Evolutionary conservation across 1,284 basidiomycete species (phyloP), one percentile per base, ranked within the genome.

Genomic region (Cystobasidium sp.): DNA sequence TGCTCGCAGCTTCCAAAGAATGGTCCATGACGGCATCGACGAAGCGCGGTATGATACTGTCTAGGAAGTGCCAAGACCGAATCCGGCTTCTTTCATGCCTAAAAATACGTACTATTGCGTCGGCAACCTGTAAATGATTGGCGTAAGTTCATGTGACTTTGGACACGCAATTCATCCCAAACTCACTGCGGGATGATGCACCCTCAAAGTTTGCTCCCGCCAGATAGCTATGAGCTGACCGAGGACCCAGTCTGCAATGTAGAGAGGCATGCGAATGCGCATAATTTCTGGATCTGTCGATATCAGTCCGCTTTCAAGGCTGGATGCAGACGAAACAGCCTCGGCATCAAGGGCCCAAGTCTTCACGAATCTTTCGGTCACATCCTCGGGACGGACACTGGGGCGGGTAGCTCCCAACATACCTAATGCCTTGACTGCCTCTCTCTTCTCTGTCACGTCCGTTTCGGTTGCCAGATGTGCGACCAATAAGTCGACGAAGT

Each of bases 41-140:
- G 52, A 73, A 53, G 18, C 70, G 49, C 10, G n/a, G 10, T 9
- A 66, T 66, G 37, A 59, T 59, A 10, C 37, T 31, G 18, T 56
- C 22, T 10, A 65, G 63, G 52, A 64, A 73, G 37, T 73, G 70
- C 70, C 62, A 66, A 20, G 70, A 73, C 8, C 70, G 61, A 6
- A 9, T 31, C 0, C 63, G 49, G 39, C 70, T 73, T 4, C 22
- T 24, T 14, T 73, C 70, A 43, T 73, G 55, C 20, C 70, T 20
- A 49, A 66, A 73, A 22, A 73, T 73, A 1, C 70, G 47, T 14
- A 73, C 70, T 37, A 73, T 52, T 16, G 70, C 70, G 18, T 73
- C 70, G 39, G 51, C 41, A 8, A 66, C 62, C 70, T 73, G 62
- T 8, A 20, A 62, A 12, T 14, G 20, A 56, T 3, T 55, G 61